Evolutionary conservation across 192 early-diverging fungal species (phyloP).

Genomic region (Umbelopsis ramanniana): DNA sequence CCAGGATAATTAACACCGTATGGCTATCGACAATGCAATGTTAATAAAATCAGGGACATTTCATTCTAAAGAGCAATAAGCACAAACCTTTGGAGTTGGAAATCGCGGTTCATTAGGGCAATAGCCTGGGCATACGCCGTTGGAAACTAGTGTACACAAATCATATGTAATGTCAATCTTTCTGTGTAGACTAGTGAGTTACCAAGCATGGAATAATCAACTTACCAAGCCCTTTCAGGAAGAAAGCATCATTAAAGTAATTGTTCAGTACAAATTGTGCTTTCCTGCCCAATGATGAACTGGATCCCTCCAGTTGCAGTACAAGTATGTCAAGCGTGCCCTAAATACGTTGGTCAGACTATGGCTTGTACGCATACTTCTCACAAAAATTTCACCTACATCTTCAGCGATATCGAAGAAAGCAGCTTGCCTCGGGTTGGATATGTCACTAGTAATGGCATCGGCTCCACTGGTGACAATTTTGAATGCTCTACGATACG

Average conservation of each 20-base stretch:
- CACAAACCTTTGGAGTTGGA: slow-evolving; percentile 46
- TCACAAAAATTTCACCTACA: slow-evolving; percentile 49
- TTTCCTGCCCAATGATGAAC: slow-evolving; percentile 51
- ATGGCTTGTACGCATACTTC: neutral
- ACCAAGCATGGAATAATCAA: neutral
- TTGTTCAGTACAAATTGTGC: slow-evolving; percentile 79
- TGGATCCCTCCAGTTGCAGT: slow-evolving; percentile 43
- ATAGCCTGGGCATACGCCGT: slow-evolving; percentile 64
- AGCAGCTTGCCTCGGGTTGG: slow-evolving; percentile 62
- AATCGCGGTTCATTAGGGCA: slow-evolving; percentile 47
- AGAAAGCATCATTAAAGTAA: slow-evolving; percentile 94
- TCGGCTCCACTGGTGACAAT: slow-evolving; percentile 69
- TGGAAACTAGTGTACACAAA: slow-evolving; percentile 49
- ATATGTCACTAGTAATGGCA: slow-evolving; percentile 49
- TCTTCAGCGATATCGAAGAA: slow-evolving; percentile 93
- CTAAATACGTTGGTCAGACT: slow-evolving; percentile 41
- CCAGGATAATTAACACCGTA: slow-evolving; percentile 87
- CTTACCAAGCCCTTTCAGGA: slow-evolving; percentile 78
- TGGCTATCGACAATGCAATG: slow-evolving; percentile 47
- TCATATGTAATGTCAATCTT: neutral
- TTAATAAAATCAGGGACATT: neutral
- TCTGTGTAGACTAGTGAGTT: no score
- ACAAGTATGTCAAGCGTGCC: slow-evolving; percentile 84
- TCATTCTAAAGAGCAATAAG: neutral
- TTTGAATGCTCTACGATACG: slow-evolving; percentile 64